Conservation (phyloP, 805 yeast species). For the Yamadazyma sp. region DNA sequence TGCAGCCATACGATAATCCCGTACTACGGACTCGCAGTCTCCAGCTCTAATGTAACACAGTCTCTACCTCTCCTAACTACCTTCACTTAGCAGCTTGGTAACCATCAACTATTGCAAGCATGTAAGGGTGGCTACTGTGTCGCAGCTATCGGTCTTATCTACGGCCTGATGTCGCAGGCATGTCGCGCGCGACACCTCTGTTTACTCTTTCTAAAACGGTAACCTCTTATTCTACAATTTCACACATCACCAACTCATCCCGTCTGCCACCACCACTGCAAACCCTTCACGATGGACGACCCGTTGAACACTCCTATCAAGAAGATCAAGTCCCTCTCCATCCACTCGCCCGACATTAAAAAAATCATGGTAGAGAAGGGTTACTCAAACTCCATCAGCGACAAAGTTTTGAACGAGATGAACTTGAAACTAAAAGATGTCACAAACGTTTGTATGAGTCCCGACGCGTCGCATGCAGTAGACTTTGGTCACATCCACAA, state of each 20-base stretch:
- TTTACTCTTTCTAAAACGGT: too few species aligned
- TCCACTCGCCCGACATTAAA: slow-evolving; percentile 30
- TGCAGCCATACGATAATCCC: too few species aligned
- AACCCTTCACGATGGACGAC: slow-evolving; percentile 11
- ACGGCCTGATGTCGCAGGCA: too few species aligned
- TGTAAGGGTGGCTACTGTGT: too few species aligned
- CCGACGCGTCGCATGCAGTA: slow-evolving; percentile 5
- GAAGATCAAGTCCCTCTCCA: slow-evolving; percentile 30
- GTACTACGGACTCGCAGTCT: too few species aligned
- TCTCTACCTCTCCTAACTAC: too few species aligned
- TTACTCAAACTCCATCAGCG: slow-evolving; percentile 48
- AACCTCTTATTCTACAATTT: too few species aligned
- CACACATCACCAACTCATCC: neutral
- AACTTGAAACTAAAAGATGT: slow-evolving; percentile 29
- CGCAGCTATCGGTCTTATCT: too few species aligned
- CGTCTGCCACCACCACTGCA: neutral
- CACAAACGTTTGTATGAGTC: slow-evolving; percentile 11
- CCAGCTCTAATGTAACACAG: too few species aligned
- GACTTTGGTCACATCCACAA: slow-evolving; percentile 14
- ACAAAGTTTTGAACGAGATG: slow-evolving; percentile 46
- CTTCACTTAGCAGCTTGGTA: too few species aligned
- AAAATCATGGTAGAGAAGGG: slow-evolving; percentile 41
- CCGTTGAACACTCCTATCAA: slow-evolving; percentile 42
- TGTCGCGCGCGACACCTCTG: too few species aligned
- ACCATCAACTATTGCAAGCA: too few species aligned